A percentile compares a stretch with the other conserved stretches of the same genome.
phyloP scores from a whole-genome alignment of 2,329 filamentous ascomycete species.

The Pleurostoma richardsiae region DNA sequence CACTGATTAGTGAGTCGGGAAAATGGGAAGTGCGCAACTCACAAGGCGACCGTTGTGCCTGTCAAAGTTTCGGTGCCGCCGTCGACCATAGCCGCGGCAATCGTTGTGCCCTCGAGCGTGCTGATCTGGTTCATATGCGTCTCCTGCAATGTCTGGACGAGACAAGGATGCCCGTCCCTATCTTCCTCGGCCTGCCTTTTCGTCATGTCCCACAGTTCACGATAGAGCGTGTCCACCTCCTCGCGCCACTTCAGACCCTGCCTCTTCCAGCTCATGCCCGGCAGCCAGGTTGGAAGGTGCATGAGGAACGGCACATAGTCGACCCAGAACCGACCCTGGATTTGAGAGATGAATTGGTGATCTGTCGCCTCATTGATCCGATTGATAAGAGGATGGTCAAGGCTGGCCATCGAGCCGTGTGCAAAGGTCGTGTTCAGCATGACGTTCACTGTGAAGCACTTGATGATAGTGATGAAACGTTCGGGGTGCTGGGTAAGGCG shows the following conservation, averaged over 20 bases:
- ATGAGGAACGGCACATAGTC: neutral
- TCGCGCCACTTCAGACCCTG: neutral
- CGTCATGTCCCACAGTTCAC: neutral
- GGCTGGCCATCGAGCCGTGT: neutral
- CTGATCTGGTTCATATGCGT: neutral
- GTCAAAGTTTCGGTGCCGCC: neutral
- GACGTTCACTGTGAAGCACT: neutral
- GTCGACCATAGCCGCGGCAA: neutral
- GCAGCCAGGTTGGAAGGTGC: neutral
- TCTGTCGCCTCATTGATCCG: neutral
- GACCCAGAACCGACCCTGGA: constrained; percentile 1
- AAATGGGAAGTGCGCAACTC: neutral
- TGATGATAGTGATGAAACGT: neutral
- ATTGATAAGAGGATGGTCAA: neutral
- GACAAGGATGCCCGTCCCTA: neutral
- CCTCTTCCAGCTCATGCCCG: neutral
- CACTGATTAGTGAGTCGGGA: too few species aligned
- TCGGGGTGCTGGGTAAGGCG: neutral
- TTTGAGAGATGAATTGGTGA: neutral
- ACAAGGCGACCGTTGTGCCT: neutral
- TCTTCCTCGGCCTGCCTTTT: neutral
- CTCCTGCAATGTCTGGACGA: neutral
- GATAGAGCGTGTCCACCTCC: neutral
- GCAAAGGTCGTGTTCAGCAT: neutral
- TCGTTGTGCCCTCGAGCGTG: neutral